phyloP scores from a whole-genome alignment of 108 stramenopile genomes.

The Stephanodiscus triporus region DNA sequence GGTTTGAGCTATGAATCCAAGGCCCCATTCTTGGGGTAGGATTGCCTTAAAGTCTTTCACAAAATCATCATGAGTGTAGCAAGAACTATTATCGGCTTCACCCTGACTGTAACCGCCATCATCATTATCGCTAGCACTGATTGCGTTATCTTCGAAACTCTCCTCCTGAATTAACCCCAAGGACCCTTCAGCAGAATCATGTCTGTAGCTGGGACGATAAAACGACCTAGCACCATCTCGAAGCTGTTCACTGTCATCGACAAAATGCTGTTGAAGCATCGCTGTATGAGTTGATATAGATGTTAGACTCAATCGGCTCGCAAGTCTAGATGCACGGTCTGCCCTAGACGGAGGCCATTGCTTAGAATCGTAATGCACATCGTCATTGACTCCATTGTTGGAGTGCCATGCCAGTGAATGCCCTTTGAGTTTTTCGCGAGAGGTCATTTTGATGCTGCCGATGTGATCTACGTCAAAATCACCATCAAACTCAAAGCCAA shows the following conservation, averaged over 20 bases:
- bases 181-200: not conserved
- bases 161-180: conserved; percentile 1
- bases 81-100: not conserved
- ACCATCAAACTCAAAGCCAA: not conserved
- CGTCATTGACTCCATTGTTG: conserved; percentile 17
- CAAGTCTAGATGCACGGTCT: conserved; percentile 1
- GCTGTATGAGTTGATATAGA: not conserved
- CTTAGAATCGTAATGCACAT: conserved; percentile 12
- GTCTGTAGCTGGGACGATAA: not conserved
- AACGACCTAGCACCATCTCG: not conserved
- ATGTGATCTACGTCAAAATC: not conserved
- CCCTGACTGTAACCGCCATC: not conserved
- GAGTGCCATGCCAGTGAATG: conserved; percentile 21
- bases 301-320: conserved; percentile 1
- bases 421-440: conserved; percentile 9
- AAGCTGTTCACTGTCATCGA: not conserved
- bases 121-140: not conserved
- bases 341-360: not conserved
- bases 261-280: conserved; percentile 6
- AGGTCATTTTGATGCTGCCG: conserved; percentile 15
- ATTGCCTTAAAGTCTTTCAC: conserved; percentile 1
- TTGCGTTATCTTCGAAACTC: not conserved
- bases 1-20: not conserved
- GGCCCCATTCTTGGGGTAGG: not conserved
- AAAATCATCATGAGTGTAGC: not conserved